phyloP scores from a whole-genome alignment of 495 filamentous ascomycete species.

The Tuber aestivum region DNA sequence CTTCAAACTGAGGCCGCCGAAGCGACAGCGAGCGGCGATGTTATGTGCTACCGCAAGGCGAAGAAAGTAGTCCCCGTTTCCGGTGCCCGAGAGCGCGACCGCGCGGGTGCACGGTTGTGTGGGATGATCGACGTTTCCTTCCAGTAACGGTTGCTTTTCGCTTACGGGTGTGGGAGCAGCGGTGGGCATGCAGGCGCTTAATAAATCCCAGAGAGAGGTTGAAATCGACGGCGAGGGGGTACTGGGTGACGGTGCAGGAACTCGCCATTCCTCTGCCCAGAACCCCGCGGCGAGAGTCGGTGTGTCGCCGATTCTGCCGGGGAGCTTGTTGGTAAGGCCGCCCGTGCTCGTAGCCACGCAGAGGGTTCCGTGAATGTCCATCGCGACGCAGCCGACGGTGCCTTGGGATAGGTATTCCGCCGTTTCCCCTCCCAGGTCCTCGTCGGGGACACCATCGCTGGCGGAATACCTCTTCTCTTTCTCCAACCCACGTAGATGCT shows the following conservation, averaged over 20 bases:
- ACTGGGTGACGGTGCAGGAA: slow-evolving; percentile 12
- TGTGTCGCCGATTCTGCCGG: slow-evolving; percentile 80
- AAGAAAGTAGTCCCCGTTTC: slow-evolving; percentile 86
- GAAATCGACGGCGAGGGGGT: not conserved
- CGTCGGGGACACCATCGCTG: slow-evolving; percentile 29
- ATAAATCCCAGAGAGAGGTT: not conserved
- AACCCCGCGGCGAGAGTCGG: slow-evolving; percentile 81
- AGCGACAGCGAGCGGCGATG: slow-evolving; percentile 32
- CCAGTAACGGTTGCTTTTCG: slow-evolving; percentile 19
- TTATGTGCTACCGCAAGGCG: slow-evolving; percentile 52
- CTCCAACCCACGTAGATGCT: slow-evolving; percentile 64
- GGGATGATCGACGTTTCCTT: not conserved
- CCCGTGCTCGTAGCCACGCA: slow-evolving; percentile 82
- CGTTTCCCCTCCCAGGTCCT: slow-evolving; percentile 35
- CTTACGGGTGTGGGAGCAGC: not conserved
- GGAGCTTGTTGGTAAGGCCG: slow-evolving; percentile 81
- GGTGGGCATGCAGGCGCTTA: not conserved
- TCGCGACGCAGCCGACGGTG: slow-evolving; percentile 73
- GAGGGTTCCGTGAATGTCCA: slow-evolving; percentile 66
- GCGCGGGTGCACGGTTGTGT: slow-evolving; percentile 47
- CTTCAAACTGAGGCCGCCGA: slow-evolving; percentile 43
- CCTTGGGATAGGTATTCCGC: slow-evolving; percentile 71
- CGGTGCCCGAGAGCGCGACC: slow-evolving; percentile 74
- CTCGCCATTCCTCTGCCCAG: slow-evolving; percentile 79
- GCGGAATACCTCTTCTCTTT: not conserved